Evolutionary conservation across 352 stramenopile genomes (phyloP).

Genomic region (Globisporangium camurandrum): DNA sequence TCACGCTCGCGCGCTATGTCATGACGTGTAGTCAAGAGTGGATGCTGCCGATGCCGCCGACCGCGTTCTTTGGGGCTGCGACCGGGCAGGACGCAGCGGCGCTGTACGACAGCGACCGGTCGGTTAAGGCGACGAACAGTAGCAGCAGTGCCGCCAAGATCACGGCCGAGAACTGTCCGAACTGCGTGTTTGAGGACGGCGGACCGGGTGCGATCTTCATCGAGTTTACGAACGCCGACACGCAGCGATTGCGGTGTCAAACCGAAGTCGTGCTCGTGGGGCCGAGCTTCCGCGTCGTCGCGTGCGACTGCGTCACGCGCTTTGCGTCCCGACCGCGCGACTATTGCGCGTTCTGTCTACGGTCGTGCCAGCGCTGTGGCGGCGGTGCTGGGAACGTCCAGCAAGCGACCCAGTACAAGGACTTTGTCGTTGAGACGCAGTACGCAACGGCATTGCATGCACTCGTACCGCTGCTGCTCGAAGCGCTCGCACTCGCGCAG

Average conservation of each 20-base stretch:
- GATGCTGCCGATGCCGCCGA: constrained; percentile 65
- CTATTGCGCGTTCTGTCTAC: constrained; percentile 72
- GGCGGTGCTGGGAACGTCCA: constrained; percentile 70
- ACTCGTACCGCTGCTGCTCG: constrained; percentile 39
- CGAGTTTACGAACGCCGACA: constrained; percentile 49
- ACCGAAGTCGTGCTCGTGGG: constrained; percentile 56
- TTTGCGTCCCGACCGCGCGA: constrained; percentile 40
- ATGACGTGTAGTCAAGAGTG: constrained; percentile 36
- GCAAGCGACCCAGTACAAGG: constrained; percentile 65
- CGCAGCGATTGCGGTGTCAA: constrained; percentile 27
- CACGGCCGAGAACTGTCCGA: constrained; percentile 71
- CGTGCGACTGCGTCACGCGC: constrained; percentile 79
- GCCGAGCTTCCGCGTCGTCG: constrained; percentile 74
- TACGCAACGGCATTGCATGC: constrained; percentile 48
- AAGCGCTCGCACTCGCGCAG: constrained; percentile 36
- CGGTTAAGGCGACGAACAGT: constrained; percentile 6
- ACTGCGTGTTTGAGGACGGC: constrained; percentile 77
- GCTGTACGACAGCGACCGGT: constrained; percentile 25
- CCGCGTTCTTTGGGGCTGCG: constrained; percentile 59
- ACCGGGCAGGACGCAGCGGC: constrained; percentile 40
- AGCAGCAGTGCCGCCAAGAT: constrained; percentile 21
- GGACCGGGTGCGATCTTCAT: constrained; percentile 63
- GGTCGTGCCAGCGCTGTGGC: constrained; percentile 63
- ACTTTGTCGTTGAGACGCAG: constrained; percentile 63
- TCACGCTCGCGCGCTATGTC: constrained; percentile 37